Percentiles rank a stretch among this genome's conserved stretches.
phyloP scores from a whole-genome alignment of 768 basidiomycete genomes.

The Cytidiella melzeri region DNA sequence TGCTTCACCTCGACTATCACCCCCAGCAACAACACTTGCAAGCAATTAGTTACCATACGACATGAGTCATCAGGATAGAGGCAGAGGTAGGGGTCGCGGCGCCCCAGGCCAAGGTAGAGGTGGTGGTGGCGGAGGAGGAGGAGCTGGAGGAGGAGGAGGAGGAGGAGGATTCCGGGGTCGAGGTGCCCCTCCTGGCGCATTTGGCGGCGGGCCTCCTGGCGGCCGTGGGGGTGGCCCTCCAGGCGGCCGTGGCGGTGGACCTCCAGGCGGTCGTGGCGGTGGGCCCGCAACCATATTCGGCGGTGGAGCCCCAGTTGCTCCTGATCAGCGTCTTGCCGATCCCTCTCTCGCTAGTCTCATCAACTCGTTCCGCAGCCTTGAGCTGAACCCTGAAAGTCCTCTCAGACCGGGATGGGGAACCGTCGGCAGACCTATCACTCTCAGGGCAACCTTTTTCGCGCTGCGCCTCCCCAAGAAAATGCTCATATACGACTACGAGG shows the following conservation, averaged over 20 bases:
- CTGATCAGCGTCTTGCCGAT: background rate
- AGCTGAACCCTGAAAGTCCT: constrained; percentile 26
- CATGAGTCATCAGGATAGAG: background rate
- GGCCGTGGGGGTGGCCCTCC: background rate
- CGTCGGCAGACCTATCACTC: constrained; percentile 36
- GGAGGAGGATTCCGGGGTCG: too few relatives aligned
- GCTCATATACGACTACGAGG: constrained; percentile 47
- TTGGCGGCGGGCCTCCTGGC: background rate
- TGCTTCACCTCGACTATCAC: too few relatives aligned
- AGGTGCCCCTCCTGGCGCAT: constrained; percentile 2
- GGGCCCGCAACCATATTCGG: constrained; percentile 3
- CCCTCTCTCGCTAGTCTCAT: background rate
- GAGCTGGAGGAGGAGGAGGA: constrained; percentile 13
- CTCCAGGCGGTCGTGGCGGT: background rate
- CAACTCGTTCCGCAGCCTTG: background rate
- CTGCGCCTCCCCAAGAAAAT: constrained; percentile 40
- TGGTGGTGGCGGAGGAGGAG: constrained; percentile 8
- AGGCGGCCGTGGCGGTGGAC: background rate
- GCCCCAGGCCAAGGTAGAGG: constrained; percentile 13
- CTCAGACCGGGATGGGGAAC: constrained; percentile 55
- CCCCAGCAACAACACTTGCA: too few relatives aligned
- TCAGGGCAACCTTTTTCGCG: constrained; percentile 62
- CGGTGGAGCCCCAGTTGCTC: background rate
- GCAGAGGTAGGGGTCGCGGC: constrained; percentile 10
- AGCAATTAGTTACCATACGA: too few relatives aligned